Evolutionary conservation across 805 yeast genomes (phyloP).

Genomic region (Suhomyces faveliae): DNA sequence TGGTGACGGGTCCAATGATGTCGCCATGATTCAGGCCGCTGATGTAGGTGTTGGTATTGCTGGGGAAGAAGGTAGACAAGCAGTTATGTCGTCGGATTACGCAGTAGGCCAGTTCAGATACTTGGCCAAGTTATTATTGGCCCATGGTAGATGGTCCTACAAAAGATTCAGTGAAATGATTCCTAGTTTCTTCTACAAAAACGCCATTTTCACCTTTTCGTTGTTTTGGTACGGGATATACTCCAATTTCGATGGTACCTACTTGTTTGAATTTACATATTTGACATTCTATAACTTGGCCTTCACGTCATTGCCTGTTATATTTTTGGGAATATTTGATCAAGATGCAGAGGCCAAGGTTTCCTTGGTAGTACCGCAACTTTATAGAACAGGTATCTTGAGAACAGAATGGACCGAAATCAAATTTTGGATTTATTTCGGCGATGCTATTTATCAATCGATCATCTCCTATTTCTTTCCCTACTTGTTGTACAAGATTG

Average conservation of each 20-base stretch:
- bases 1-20: constrained; percentile 88
- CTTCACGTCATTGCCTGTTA: constrained; percentile 77
- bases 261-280: constrained; percentile 73
- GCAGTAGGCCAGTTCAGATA: constrained; percentile 79
- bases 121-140: constrained; percentile 60
- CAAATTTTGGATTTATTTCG: constrained; percentile 61
- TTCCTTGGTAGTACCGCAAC: constrained; percentile 65
- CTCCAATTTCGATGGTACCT: constrained; percentile 70
- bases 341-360: constrained; percentile 71
- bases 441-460: constrained; percentile 72
- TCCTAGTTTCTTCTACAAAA: constrained; percentile 76
- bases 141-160: constrained; percentile 86
- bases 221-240: constrained; percentile 76
- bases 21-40: constrained; percentile 85
- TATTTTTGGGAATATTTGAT: constrained; percentile 68
- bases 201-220: constrained; percentile 69
- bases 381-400: constrained; percentile 66
- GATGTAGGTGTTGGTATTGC: constrained; percentile 85
- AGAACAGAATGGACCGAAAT: constrained; percentile 59
- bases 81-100: constrained; percentile 83
- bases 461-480: constrained; percentile 68
- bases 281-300: constrained; percentile 79
- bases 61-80: constrained; percentile 85
- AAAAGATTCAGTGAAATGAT: constrained; percentile 73
- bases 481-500: constrained; percentile 49